Evolutionary conservation across 495 filamentous ascomycete genomes (phyloP).

Genomic region (Platismatia glauca): DNA sequence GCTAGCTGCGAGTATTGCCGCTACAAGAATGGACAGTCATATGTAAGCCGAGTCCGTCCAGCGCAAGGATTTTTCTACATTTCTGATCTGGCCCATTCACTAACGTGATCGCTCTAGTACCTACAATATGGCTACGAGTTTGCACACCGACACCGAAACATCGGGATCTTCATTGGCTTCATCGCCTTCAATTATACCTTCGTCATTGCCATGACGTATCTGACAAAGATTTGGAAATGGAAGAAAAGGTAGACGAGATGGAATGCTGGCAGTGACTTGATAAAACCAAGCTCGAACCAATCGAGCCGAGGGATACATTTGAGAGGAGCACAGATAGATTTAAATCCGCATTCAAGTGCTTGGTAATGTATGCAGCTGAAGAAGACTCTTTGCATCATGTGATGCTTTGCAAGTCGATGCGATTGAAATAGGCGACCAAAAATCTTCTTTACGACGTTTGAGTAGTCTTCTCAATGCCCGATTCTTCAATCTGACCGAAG

Average conservation of each 20-base stretch:
- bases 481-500: too few species aligned
- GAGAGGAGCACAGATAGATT: too few species aligned
- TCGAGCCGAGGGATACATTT: too few species aligned
- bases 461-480: too few species aligned
- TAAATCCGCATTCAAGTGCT: too few species aligned
- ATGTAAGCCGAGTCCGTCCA: not conserved
- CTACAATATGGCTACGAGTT: not conserved
- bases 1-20: not conserved
- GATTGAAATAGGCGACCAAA: too few species aligned
- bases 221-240: not conserved
- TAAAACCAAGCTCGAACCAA: too few species aligned
- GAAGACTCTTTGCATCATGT: too few species aligned
- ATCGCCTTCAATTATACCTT: slow-evolving; percentile 2
- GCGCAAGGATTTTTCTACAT: not conserved
- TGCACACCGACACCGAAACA: not conserved
- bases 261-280: too few species aligned
- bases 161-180: slow-evolving; percentile 1
- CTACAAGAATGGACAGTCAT: not conserved
- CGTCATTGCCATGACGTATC: not conserved
- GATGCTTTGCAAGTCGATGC: too few species aligned
- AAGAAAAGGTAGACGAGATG: not conserved
- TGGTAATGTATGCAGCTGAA: too few species aligned
- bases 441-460: too few species aligned
- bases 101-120: not conserved
- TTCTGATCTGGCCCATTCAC: not conserved